Evolutionary conservation across 345 rosid genomes (phyloP).

Genomic region (Eucalyptus pauciflora): DNA sequence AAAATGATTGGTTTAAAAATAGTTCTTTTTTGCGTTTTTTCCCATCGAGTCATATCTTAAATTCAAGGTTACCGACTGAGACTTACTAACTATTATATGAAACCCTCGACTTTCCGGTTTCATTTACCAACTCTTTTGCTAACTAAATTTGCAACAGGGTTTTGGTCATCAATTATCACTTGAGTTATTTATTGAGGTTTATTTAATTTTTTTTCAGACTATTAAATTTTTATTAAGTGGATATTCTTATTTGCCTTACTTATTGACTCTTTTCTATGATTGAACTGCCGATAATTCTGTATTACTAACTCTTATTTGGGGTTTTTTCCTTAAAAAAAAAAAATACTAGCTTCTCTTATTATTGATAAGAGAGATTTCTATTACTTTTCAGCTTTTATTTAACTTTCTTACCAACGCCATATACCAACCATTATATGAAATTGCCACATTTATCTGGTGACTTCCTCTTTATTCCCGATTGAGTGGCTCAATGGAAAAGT

Average conservation of each 20-base stretch:
- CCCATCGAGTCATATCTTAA: neutral
- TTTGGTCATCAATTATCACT: neutral
- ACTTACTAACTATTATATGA: neutral
- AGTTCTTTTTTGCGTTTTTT: neutral
- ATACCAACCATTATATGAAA: neutral
- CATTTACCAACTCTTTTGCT: neutral
- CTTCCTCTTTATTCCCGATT: neutral
- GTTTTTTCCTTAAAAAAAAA: too few relatives aligned
- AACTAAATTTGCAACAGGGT: neutral
- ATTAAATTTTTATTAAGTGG: neutral
- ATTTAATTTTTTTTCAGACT: neutral
- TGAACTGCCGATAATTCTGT: neutral
- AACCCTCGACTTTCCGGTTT: neutral
- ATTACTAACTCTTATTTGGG: neutral
- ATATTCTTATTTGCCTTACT: neutral
- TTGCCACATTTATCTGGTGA: neutral
- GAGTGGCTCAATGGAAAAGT: neutral
- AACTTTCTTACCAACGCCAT: neutral
- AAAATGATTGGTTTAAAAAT: neutral
- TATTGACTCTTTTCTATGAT: neutral
- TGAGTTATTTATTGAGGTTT: neutral
- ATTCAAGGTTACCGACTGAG: too few relatives aligned
- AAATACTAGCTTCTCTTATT: neutral
- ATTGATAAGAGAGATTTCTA: neutral
- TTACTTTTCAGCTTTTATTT: neutral